Evolutionary conservation across 345 rosid genomes (phyloP).

Genomic region (Eucalyptus decipiens): DNA sequence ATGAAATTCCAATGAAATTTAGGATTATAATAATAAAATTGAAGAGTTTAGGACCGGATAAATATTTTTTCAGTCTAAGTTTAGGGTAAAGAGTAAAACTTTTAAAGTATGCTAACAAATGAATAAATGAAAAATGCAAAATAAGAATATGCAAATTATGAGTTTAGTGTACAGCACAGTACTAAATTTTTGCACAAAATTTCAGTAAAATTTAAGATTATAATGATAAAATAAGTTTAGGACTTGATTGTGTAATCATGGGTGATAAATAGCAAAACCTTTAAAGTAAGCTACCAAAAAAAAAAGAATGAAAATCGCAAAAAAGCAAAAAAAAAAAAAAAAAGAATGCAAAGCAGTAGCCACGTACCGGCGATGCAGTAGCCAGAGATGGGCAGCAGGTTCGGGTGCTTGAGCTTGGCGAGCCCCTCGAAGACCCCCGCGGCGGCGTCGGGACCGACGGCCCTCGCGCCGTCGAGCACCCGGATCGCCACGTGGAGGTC

Average conservation of each 20-base stretch:
- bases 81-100: rapidly evolving
- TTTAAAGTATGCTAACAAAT: no score
- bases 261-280: not conserved
- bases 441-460: constrained; percentile 33
- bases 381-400: constrained; percentile 72
- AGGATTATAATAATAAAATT: rapidly evolving
- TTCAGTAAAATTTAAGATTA: not conserved
- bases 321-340: no score
- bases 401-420: constrained; percentile 77
- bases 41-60: rapidly evolving
- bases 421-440: constrained; percentile 47
- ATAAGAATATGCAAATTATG: no score
- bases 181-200: not conserved
- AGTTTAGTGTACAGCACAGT: no score
- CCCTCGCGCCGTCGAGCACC: constrained; percentile 68
- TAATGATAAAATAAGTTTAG: not conserved
- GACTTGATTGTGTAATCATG: no score
- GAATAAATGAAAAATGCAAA: no score
- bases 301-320: no score
- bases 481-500: constrained; percentile 91
- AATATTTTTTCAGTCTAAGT: no score
- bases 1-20: no score
- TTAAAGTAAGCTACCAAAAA: not conserved
- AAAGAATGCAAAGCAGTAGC: not conserved
- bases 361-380: constrained; percentile 88